A percentile compares a stretch with the other conserved stretches of the same genome.
These are phyloP conservation scores for Rusavskia elegans DNA, from an alignment of 495 filamentous ascomycete species.

Conservation along the genomic window DNA sequence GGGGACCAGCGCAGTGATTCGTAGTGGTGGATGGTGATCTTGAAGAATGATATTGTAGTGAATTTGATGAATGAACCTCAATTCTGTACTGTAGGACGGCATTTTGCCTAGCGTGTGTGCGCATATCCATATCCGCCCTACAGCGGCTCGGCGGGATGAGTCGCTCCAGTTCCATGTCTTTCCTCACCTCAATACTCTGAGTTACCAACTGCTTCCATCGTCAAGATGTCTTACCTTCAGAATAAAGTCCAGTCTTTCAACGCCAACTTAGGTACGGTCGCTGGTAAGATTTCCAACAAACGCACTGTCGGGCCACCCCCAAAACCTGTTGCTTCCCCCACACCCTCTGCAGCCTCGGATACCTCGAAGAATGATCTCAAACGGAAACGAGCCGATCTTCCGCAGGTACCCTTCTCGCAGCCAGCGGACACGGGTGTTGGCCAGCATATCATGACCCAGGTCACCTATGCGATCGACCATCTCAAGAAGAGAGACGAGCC, in stretches of 20 bases:
- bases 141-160: too few relatives aligned
- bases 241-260: conserved; percentile 32
- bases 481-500: conserved; percentile 63
- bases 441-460: conserved; percentile 64
- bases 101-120: too few relatives aligned
- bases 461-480: conserved; percentile 67
- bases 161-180: too few relatives aligned
- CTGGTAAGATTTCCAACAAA: conserved; percentile 32
- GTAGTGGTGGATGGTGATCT: too few relatives aligned
- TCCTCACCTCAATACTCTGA: too few relatives aligned
- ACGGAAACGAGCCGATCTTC: conserved; percentile 39
- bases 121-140: too few relatives aligned
- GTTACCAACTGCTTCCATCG: neutral
- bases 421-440: conserved; percentile 63
- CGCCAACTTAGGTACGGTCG: conserved; percentile 28
- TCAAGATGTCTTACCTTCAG: conserved; percentile 33
- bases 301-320: conserved; percentile 20
- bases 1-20: too few relatives aligned
- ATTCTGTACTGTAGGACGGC: too few relatives aligned
- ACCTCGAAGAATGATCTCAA: conserved; percentile 33
- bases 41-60: too few relatives aligned
- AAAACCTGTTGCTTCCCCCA: conserved; percentile 21
- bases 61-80: too few relatives aligned
- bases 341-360: conserved; percentile 17
- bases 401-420: conserved; percentile 56